phyloP scores from a whole-genome alignment of 2,329 filamentous ascomycete species.

The Scopulariopsis brevicaulis region DNA sequence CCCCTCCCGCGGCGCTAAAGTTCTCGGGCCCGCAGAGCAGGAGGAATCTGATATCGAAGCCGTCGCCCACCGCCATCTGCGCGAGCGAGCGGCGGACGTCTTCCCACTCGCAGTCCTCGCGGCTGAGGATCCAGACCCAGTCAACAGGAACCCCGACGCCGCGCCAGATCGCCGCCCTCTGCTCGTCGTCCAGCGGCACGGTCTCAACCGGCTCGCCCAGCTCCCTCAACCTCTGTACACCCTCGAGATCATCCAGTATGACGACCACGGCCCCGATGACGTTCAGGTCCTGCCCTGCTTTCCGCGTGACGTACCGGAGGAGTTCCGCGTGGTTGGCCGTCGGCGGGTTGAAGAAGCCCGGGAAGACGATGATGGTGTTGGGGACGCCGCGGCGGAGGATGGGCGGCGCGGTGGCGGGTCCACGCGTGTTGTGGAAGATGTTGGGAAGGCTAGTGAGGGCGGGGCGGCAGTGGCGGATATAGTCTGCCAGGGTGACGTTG shows the following conservation, averaged over 20 bases:
- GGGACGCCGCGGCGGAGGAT: conserved; percentile 4
- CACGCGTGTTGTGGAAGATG: neutral
- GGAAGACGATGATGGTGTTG: conserved; percentile 20
- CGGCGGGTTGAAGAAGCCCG: conserved; percentile 25
- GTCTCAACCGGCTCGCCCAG: conserved; percentile 1
- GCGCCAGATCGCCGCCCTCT: conserved; percentile 16
- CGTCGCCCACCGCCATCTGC: neutral
- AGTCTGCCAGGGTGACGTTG: neutral
- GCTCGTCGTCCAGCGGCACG: conserved; percentile 8
- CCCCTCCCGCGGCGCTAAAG: neutral
- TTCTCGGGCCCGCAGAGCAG: conserved; percentile 12
- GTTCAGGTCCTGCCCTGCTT: conserved; percentile 15
- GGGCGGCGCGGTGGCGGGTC: neutral
- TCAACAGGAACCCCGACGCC: conserved; percentile 7
- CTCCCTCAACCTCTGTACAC: conserved; percentile 9
- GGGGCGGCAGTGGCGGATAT: neutral
- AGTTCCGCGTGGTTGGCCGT: conserved; percentile 20
- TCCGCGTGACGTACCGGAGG: conserved; percentile 15
- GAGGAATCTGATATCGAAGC: conserved; percentile 11
- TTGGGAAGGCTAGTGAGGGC: neutral
- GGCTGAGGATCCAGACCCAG: conserved; percentile 15
- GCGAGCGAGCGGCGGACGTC: conserved; percentile 8
- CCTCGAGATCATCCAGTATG: conserved; percentile 11
- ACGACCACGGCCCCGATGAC: conserved; percentile 19
- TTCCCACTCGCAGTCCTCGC: conserved; percentile 8